These are phyloP conservation scores for Lactarius akahatsu DNA, from an alignment of 768 basidiomycete species.

Conservation along the genomic window DNA sequence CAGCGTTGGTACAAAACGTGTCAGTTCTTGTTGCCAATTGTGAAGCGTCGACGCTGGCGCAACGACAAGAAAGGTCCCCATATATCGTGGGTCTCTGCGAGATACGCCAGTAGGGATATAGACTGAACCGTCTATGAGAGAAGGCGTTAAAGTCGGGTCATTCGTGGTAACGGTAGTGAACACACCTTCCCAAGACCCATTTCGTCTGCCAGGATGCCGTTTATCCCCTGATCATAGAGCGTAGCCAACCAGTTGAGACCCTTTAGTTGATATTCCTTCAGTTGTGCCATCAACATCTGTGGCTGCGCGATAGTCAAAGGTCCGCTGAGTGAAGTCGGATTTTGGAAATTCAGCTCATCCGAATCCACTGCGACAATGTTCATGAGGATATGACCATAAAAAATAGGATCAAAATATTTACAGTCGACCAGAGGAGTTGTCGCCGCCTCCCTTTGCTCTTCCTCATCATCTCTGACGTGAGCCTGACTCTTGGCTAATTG, in stretches of 20 bases:
- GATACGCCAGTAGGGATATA: constrained; percentile 91
- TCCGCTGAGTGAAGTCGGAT: constrained; percentile 87
- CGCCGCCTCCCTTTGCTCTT: constrained; percentile 33
- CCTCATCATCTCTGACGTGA: constrained; percentile 46
- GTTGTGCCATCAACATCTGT: constrained; percentile 90
- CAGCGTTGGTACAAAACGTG: constrained; percentile 89
- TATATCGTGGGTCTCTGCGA: constrained; percentile 95
- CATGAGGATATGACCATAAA: not conserved
- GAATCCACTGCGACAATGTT: constrained; percentile 70
- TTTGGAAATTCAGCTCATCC: constrained; percentile 98
- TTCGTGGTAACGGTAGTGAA: constrained; percentile 29
- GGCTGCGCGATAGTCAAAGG: constrained; percentile 87
- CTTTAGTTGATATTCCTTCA: constrained; percentile 98
- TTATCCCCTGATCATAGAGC: constrained; percentile 98
- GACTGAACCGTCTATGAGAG: constrained; percentile 85
- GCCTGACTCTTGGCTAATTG: constrained; percentile 59
- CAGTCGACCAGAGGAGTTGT: constrained; percentile 65
- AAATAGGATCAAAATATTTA: constrained; percentile 41
- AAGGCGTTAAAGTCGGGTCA: constrained; percentile 10
- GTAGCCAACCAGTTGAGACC: constrained; percentile 98
- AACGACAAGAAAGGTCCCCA: constrained; percentile 98
- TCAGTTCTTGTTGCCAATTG: constrained; percentile 99
- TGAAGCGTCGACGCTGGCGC: constrained; percentile 96
- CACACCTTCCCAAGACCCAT: constrained; percentile 91
- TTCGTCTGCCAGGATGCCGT: constrained; percentile 98